Base-by-base conservation (phyloP, 208 protist genomes). In the Crithidia sp. region DNA sequence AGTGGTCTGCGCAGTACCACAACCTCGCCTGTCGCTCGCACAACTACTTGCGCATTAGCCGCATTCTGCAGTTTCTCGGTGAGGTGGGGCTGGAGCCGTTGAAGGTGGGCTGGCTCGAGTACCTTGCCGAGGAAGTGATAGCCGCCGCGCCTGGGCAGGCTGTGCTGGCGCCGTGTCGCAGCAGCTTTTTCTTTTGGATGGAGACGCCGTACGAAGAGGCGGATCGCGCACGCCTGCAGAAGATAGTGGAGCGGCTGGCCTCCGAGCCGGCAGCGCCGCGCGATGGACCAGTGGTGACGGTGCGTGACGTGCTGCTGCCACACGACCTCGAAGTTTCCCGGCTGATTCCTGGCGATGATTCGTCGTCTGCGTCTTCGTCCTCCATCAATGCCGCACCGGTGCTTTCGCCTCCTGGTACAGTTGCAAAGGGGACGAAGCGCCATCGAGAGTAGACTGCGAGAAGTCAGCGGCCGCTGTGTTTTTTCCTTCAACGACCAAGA, bases 11-110 rank as follows among this genome's bases (percentile, higher is more conserved):
- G 41, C 79, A 76, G 41, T 88, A 92, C 76, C 50, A 57, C 13
- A 90, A 95, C 44, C 75, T 91, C 10, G 67, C 71, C 14, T 37
- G 19, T 13, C 70, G 54, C 61, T 60, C 60, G 2, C 92, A 95
- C 77, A 94, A 94, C 66, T 84, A 81, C 63, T 74, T 94, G 41
- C 83, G 89, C 66, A 92, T 95, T 54, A 89, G 81, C 36, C 82
- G 83, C 71, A 92, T 95, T 52, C 71, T 91, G 12, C 87, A 93
- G 64, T 89, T 84, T 53, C 75, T 93, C 13, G 90, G 89, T 2
- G 81, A 95, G 76, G 64, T 89, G 43, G 72, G 76, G 19, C 62
- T 90, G 16, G 89, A 94, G 76, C 63, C 75, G n/a, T 74, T 90
- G 54, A 91, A 93, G 77, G 43, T 86, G 10, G 76, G 66, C 13